Percentiles rank a stretch among this genome's conserved stretches.
These are phyloP conservation scores for Xylaria polymorpha DNA, from an alignment of 2,329 filamentous ascomycete species.

Conservation along the genomic window DNA sequence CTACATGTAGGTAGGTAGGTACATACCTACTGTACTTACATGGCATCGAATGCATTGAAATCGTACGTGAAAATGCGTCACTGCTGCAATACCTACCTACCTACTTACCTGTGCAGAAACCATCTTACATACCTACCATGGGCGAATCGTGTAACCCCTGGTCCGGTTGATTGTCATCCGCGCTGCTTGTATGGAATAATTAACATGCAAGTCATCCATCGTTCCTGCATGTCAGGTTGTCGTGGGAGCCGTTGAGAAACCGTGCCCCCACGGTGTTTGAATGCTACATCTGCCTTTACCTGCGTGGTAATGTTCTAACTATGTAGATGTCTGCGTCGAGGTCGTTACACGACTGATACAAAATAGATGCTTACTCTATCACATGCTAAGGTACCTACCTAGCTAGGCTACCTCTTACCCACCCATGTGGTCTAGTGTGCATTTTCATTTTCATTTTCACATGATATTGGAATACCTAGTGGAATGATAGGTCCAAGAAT, in stretches of 20 bases:
- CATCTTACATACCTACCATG: not conserved
- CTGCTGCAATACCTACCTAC: too few relatives aligned
- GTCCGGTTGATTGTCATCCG: constrained; percentile 1
- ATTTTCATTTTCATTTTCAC: not conserved
- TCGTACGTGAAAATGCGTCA: constrained; percentile 16
- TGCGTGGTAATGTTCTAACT: not conserved
- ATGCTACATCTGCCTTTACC: not conserved
- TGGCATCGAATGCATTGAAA: not conserved
- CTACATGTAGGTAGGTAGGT: too few relatives aligned
- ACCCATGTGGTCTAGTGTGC: too few relatives aligned
- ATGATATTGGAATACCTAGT: not conserved
- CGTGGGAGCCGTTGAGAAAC: constrained; percentile 11
- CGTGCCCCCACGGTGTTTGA: constrained; percentile 6
- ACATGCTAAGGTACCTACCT: not conserved
- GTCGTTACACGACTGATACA: not conserved
- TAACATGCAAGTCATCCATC: constrained; percentile 37
- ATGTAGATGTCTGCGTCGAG: not conserved
- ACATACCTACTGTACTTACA: not conserved
- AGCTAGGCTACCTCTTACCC: too few relatives aligned
- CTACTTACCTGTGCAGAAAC: too few relatives aligned
- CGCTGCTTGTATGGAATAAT: constrained; percentile 24
- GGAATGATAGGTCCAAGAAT: not conserved
- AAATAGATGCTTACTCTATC: not conserved
- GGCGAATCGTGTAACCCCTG: constrained; percentile 9
- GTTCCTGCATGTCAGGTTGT: constrained; percentile 37